phyloP scores from a whole-genome alignment of 306 rosid genomes.

The Lathyrus oleraceus region DNA sequence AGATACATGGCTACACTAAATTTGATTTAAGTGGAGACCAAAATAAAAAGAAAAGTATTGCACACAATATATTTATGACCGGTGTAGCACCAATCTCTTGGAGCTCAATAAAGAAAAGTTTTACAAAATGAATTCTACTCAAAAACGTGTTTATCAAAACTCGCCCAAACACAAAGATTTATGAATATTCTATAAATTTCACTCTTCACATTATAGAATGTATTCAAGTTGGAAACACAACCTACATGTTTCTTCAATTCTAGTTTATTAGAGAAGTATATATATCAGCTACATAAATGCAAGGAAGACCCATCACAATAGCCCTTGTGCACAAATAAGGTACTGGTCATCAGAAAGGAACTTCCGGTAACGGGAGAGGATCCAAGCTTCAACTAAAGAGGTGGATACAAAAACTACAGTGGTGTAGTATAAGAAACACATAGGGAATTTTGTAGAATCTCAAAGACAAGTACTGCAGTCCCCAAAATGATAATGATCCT shows the following conservation, averaged over 20 bases:
- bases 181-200: slow-evolving; percentile 7
- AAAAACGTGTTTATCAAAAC: background rate
- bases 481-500: slow-evolving; percentile 26
- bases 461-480: slow-evolving; percentile 21
- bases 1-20: no score
- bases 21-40: no score
- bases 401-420: slow-evolving; percentile 22
- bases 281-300: slow-evolving; percentile 32
- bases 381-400: background rate
- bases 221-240: slow-evolving; percentile 16
- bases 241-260: slow-evolving; percentile 14
- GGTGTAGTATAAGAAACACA: slow-evolving; percentile 16
- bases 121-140: background rate
- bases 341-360: background rate
- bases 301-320: slow-evolving; percentile 15
- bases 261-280: slow-evolving; percentile 24
- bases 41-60: no score
- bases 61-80: no score
- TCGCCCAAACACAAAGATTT: background rate
- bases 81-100: no score
- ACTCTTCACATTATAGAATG: slow-evolving; percentile 15
- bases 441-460: slow-evolving; percentile 23
- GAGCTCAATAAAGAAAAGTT: no score
- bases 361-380: background rate
- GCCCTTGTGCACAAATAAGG: slow-evolving; percentile 16